Conservation (phyloP, 768 basidiomycete species). For the Mycena crocata region DNA sequence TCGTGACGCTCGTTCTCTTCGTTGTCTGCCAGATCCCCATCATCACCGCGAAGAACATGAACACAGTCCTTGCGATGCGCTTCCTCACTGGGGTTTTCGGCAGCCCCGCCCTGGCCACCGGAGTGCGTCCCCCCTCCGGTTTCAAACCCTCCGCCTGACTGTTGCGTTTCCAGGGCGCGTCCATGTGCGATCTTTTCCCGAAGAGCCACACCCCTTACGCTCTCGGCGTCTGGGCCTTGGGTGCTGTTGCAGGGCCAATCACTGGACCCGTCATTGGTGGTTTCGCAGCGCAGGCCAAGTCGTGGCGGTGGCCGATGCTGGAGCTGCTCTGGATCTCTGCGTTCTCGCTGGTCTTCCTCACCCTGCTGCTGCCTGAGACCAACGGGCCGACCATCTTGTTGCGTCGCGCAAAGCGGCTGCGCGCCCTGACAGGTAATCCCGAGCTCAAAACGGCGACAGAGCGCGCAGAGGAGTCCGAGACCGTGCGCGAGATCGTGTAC, state of each 20-base stretch:
- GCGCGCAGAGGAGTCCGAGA: slow-evolving; percentile 33
- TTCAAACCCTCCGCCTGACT: background rate
- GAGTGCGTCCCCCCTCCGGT: slow-evolving; percentile 16
- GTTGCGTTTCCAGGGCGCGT: slow-evolving; percentile 11
- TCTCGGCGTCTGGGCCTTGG: slow-evolving; percentile 25
- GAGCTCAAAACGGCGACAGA: slow-evolving; percentile 40
- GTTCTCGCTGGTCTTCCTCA: slow-evolving; percentile 40
- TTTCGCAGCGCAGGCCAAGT: slow-evolving; percentile 44
- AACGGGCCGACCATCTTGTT: slow-evolving; percentile 41
- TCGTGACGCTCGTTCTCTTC: slow-evolving; percentile 44
- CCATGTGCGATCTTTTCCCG: slow-evolving; percentile 23
- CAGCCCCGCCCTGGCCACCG: slow-evolving; percentile 47
- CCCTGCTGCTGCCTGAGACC: slow-evolving; percentile 46
- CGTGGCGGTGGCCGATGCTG: slow-evolving; percentile 49
- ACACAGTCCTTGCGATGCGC: slow-evolving; percentile 46
- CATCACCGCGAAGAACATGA: slow-evolving; percentile 44
- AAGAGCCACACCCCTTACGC: slow-evolving; percentile 20
- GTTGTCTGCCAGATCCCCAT: slow-evolving; percentile 48
- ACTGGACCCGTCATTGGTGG: slow-evolving; percentile 45
- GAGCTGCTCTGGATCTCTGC: slow-evolving; percentile 47
- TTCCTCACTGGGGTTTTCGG: slow-evolving; percentile 48
- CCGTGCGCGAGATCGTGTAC: slow-evolving; percentile 31
- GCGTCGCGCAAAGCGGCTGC: slow-evolving; percentile 44
- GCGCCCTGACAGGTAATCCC: slow-evolving; percentile 42
- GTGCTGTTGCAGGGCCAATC: slow-evolving; percentile 42